Conservation (phyloP, 495 filamentous ascomycete genomes). For the Neurospora tetraspora region DNA sequence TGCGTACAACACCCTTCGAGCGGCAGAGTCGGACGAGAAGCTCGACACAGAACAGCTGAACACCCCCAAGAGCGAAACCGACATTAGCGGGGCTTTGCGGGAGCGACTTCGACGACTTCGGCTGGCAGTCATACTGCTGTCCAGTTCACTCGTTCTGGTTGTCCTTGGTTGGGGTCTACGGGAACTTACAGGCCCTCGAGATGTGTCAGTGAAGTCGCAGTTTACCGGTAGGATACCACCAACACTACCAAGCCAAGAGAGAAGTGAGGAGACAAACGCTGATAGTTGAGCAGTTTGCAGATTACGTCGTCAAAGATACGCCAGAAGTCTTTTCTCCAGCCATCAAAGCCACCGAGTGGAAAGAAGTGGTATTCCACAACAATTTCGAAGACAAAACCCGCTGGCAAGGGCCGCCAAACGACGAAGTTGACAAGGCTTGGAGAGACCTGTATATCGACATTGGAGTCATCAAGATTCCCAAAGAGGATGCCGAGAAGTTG, state of each 20-base stretch:
- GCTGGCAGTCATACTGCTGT: not conserved
- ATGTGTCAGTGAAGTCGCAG: not conserved
- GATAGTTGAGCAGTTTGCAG: not conserved
- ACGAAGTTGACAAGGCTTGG: conserved; percentile 2
- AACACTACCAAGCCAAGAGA: not conserved
- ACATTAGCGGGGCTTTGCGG: not conserved
- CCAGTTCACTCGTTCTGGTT: not conserved
- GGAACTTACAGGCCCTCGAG: not conserved
- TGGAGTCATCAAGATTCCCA: conserved; percentile 1
- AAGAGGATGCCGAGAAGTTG: not conserved
- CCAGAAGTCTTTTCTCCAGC: conserved; percentile 3
- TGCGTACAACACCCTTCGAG: not conserved
- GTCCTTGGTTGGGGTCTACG: not conserved
- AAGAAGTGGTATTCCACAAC: conserved; percentile 5
- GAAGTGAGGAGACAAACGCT: not conserved
- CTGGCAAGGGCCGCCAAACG: conserved; percentile 2
- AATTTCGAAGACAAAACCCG: not conserved
- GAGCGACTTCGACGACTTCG: not conserved
- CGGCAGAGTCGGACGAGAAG: not conserved
- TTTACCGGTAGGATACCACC: not conserved
- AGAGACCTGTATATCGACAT: not conserved
- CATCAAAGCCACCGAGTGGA: not conserved
- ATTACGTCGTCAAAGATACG: not conserved
- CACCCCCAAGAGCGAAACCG: not conserved
- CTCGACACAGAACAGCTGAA: not conserved